Evolutionary conservation across 495 filamentous ascomycete species (phyloP).

Genomic region (Xylaria castorea): DNA sequence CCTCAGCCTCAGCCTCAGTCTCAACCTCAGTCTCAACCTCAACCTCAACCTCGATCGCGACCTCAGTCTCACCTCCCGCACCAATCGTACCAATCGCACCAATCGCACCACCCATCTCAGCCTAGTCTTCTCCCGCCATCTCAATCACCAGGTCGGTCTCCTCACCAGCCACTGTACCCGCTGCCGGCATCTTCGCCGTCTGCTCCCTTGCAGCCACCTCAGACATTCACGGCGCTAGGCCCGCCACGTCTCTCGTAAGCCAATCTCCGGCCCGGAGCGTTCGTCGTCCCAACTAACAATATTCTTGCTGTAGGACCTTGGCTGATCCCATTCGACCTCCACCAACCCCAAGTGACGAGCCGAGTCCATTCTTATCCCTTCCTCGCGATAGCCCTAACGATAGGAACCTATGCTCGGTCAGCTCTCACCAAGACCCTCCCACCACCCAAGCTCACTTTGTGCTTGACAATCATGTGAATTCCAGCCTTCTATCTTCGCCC

Average conservation of each 20-base stretch:
- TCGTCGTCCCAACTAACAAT: slow-evolving; percentile 18
- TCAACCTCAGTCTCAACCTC: slow-evolving; percentile 5
- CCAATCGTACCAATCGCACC: neutral
- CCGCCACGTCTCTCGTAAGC: slow-evolving; percentile 28
- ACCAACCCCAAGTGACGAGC: slow-evolving; percentile 62
- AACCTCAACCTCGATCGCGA: neutral
- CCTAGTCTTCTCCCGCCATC: slow-evolving; percentile 17
- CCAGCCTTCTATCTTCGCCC: neutral
- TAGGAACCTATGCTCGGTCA: slow-evolving; percentile 2
- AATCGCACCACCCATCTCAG: slow-evolving; percentile 14
- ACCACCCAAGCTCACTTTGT: slow-evolving; percentile 42
- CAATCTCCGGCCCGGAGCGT: slow-evolving; percentile 14
- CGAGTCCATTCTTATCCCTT: slow-evolving; percentile 48
- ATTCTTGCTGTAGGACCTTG: slow-evolving; percentile 5
- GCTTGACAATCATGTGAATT: slow-evolving; percentile 27
- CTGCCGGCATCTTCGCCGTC: slow-evolving; percentile 1
- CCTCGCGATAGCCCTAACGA: slow-evolving; percentile 39
- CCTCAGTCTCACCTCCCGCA: slow-evolving; percentile 1
- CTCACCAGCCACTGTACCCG: neutral
- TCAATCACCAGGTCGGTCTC: slow-evolving; percentile 5
- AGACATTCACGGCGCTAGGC: slow-evolving; percentile 21
- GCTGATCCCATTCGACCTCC: slow-evolving; percentile 55
- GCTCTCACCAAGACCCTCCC: slow-evolving; percentile 22
- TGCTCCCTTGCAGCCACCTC: neutral
- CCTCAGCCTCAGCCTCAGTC: slow-evolving; percentile 27